Percentiles rank a stretch among this genome's conserved stretches.
Conservation (phyloP, 1,139 yeast species). For the Candida tetrigidarum region DNA sequence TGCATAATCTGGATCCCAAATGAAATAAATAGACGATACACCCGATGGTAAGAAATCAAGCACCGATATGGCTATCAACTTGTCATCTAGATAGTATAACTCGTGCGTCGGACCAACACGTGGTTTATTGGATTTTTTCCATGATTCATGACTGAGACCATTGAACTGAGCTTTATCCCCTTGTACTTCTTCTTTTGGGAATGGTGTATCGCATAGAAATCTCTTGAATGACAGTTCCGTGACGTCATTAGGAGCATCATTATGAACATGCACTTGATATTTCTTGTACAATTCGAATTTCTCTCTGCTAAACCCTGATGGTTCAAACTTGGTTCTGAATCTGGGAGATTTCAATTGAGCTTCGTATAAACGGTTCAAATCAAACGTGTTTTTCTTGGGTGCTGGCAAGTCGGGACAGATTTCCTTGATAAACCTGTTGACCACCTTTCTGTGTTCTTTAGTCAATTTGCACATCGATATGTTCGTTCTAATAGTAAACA, state of each 20-base stretch:
- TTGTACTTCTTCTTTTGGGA: slow-evolving; percentile 27
- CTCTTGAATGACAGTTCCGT: slow-evolving; percentile 53
- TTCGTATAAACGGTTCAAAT: slow-evolving; percentile 22
- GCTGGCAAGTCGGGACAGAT: slow-evolving; percentile 26
- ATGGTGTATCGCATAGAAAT: slow-evolving; percentile 78
- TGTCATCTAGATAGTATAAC: slow-evolving; percentile 67
- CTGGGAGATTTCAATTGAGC: slow-evolving; percentile 30
- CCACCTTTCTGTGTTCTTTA: slow-evolving; percentile 69
- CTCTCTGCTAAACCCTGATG: slow-evolving; percentile 56
- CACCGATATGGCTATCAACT: slow-evolving; percentile 76
- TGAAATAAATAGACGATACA: slow-evolving; percentile 82
- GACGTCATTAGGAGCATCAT: slow-evolving; percentile 57
- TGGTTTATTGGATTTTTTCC: slow-evolving; percentile 15
- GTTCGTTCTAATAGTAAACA: slow-evolving; percentile 76
- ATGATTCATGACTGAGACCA: slow-evolving; percentile 25
- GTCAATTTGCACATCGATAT: slow-evolving; percentile 46
- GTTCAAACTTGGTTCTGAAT: slow-evolving; percentile 57
- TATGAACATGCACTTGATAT: slow-evolving; percentile 73
- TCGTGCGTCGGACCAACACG: slow-evolving; percentile 67
- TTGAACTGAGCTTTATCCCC: slow-evolving; percentile 35
- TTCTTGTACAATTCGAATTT: slow-evolving; percentile 68
- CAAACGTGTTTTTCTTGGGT: slow-evolving; percentile 22
- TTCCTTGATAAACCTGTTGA: slow-evolving; percentile 62
- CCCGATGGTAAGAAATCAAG: slow-evolving; percentile 79
- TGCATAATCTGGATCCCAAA: slow-evolving; percentile 85